Conservation (phyloP, 768 basidiomycete genomes). For the Melanogaster broomeanus region DNA sequence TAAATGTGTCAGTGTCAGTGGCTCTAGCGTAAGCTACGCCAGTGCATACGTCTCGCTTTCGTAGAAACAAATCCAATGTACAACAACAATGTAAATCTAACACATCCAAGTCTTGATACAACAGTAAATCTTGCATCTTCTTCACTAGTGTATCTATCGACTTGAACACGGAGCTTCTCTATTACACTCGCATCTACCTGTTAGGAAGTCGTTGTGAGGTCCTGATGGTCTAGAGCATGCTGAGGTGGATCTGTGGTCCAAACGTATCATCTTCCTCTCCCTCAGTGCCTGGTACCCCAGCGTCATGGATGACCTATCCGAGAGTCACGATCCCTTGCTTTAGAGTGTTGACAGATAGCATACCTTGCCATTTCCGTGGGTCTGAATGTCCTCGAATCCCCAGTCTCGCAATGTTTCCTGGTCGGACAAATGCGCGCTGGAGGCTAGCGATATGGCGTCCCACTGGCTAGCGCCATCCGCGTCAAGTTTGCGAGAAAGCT, state of each 20-base stretch:
- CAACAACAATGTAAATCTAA: not conserved
- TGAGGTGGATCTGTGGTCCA: slow-evolving; percentile 46
- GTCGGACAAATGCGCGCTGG: slow-evolving; percentile 54
- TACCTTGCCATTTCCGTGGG: slow-evolving; percentile 59
- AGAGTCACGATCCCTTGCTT: not conserved
- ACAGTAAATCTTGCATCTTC: too few species aligned
- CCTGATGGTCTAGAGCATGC: slow-evolving; percentile 14
- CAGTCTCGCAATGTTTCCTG: slow-evolving; percentile 68
- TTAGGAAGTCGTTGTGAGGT: not conserved
- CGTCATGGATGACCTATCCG: slow-evolving; percentile 66
- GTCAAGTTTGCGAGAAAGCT: slow-evolving; percentile 42
- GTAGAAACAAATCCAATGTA: slow-evolving; percentile 13
- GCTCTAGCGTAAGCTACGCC: slow-evolving; percentile 96
- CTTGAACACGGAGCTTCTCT: not conserved
- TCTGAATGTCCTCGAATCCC: slow-evolving; percentile 77
- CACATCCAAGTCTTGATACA: not conserved
- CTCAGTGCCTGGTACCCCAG: slow-evolving; percentile 70
- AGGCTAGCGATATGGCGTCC: slow-evolving; percentile 49
- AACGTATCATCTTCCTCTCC: slow-evolving; percentile 54
- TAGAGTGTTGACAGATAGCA: slow-evolving; percentile 13
- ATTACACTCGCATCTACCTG: not conserved
- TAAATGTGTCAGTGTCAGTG: slow-evolving; percentile 60
- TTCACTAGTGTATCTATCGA: not conserved
- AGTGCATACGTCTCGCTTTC: slow-evolving; percentile 76
- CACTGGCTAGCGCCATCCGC: slow-evolving; percentile 36